Percentiles rank a stretch among this genome's conserved stretches.
Evolutionary conservation across 257 asterid species (phyloP).

Genomic region (Fraxinus pennsylvanica): DNA sequence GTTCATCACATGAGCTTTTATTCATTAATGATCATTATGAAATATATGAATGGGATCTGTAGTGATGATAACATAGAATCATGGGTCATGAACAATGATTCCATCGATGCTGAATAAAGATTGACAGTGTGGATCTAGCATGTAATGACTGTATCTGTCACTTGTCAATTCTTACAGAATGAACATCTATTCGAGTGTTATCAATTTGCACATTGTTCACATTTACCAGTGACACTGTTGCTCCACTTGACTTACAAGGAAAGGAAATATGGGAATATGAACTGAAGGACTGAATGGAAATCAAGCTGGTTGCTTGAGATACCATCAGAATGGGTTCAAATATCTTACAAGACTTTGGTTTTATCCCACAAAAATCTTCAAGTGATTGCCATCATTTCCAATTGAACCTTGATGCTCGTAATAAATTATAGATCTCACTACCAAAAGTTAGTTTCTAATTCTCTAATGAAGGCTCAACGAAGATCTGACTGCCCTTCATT

Average conservation of each 20-base stretch:
- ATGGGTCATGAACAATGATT: background rate
- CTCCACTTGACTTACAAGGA: conserved; percentile 15
- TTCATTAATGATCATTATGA: background rate
- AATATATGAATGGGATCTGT: background rate
- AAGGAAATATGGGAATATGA: background rate
- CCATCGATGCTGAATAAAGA: background rate
- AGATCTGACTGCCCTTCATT: background rate
- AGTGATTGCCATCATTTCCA: conserved; percentile 1
- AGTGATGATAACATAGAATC: background rate
- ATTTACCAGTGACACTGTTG: conserved; percentile 6
- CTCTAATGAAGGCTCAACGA: conserved; percentile 1
- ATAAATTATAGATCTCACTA: background rate
- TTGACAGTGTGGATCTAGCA: background rate
- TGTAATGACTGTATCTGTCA: background rate
- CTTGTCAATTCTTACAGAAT: background rate
- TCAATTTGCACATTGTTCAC: background rate
- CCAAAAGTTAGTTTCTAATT: background rate
- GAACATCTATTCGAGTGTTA: background rate
- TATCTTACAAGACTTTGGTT: background rate
- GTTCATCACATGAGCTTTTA: background rate
- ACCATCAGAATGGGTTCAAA: background rate
- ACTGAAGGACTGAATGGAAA: background rate
- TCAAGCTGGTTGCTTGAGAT: conserved; percentile 8
- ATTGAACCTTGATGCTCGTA: background rate
- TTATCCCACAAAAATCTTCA: conserved; percentile 9